Conservation (phyloP, 768 basidiomycete genomes). For the Trametes villosa region DNA sequence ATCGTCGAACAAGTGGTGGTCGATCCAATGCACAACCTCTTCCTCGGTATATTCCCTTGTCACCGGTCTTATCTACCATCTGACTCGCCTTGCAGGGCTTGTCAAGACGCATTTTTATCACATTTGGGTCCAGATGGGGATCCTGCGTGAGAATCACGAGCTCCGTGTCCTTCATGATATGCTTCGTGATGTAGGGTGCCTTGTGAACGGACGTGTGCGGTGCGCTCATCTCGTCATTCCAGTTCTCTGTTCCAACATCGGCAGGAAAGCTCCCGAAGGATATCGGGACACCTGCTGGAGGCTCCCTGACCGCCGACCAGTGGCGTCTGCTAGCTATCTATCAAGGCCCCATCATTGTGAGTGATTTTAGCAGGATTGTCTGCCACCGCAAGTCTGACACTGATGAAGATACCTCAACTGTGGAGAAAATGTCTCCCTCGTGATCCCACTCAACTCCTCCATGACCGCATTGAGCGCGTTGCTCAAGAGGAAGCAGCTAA, state of each 20-base stretch:
- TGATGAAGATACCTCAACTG: background rate
- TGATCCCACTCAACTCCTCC: background rate
- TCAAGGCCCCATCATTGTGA: conserved; percentile 34
- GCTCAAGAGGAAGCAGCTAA: background rate
- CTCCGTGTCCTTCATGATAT: conserved; percentile 15
- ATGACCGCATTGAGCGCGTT: background rate
- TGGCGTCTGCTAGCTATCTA: conserved; percentile 35
- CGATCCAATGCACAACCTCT: conserved; percentile 14
- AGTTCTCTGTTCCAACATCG: conserved; percentile 33
- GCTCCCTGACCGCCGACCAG: conserved; percentile 5
- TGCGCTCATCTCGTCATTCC: conserved; percentile 20
- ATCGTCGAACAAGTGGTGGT: background rate
- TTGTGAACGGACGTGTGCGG: background rate
- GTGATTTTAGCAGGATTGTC: background rate
- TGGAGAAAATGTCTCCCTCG: background rate
- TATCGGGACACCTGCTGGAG: conserved; percentile 5
- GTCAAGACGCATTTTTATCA: conserved; percentile 14
- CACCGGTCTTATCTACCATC: background rate
- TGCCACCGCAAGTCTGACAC: background rate
- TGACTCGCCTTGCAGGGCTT: background rate
- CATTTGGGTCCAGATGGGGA: conserved; percentile 1
- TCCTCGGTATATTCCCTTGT: background rate
- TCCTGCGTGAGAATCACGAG: conserved; percentile 5
- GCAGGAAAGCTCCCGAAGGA: conserved; percentile 13
- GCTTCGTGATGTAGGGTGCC: conserved; percentile 20